Conservation (phyloP, 1,139 yeast genomes). For the Casaregolazyma lundiana region DNA sequence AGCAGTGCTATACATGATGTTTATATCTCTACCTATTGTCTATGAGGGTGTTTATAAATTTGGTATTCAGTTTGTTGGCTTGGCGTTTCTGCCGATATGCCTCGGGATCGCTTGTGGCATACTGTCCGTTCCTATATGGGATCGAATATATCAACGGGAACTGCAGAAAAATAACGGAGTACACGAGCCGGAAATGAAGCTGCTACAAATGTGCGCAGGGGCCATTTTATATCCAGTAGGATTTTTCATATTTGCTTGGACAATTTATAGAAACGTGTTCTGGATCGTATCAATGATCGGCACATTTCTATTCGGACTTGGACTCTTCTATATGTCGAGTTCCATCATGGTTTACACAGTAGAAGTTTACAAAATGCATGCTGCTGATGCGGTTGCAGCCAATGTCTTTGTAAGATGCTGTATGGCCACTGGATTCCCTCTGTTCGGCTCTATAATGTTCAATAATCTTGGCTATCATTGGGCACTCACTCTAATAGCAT, state of each 20-base stretch:
- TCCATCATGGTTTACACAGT: conserved; percentile 49
- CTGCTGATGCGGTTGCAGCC: conserved; percentile 72
- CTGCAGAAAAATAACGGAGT: conserved; percentile 3
- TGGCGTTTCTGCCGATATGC: conserved; percentile 14
- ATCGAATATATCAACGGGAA: neutral
- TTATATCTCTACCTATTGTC: conserved; percentile 17
- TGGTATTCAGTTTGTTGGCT: conserved; percentile 13
- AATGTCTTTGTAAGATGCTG: conserved; percentile 59
- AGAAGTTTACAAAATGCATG: conserved; percentile 49
- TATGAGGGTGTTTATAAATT: conserved; percentile 15
- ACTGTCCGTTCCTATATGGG: neutral
- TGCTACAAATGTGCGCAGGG: conserved; percentile 34
- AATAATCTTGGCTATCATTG: conserved; percentile 49
- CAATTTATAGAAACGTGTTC: conserved; percentile 56
- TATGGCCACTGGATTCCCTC: conserved; percentile 64
- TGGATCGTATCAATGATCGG: conserved; percentile 80
- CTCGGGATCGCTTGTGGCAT: conserved; percentile 14
- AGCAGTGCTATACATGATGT: conserved; percentile 16
- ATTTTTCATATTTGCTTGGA: conserved; percentile 32
- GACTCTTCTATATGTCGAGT: conserved; percentile 49
- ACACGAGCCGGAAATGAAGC: conserved; percentile 10
- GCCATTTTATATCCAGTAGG: conserved; percentile 54
- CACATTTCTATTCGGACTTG: conserved; percentile 53
- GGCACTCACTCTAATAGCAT: conserved; percentile 53
- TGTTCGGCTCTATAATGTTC: conserved; percentile 58